A percentile compares a stretch with the other conserved stretches of the same genome.
phyloP scores from a whole-genome alignment of 805 yeast genomes.

The Zygoascus ofunaensis region DNA sequence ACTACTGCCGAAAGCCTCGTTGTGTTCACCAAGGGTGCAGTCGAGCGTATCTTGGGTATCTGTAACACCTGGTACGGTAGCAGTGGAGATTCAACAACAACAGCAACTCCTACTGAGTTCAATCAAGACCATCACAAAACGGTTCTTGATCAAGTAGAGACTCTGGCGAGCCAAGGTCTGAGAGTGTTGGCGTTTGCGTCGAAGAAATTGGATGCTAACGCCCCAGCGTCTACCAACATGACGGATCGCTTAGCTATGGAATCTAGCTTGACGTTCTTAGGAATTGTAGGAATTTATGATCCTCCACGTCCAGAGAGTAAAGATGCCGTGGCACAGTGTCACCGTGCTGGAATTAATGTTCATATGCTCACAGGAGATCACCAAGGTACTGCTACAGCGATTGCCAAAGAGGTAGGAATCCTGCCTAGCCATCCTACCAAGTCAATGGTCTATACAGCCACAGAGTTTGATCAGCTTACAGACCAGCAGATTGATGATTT shows the following conservation, averaged over 20 bases:
- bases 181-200: slow-evolving; percentile 66
- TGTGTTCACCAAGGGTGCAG: slow-evolving; percentile 65
- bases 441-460: slow-evolving; percentile 68
- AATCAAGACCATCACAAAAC: slow-evolving; percentile 27
- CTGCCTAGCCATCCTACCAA: slow-evolving; percentile 49
- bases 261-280: slow-evolving; percentile 45
- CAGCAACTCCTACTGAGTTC: slow-evolving; percentile 23
- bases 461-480: slow-evolving; percentile 53
- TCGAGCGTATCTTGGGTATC: slow-evolving; percentile 52
- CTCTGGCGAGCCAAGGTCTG: slow-evolving; percentile 55
- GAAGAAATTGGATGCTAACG: slow-evolving; percentile 22
- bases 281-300: slow-evolving; percentile 70
- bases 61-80: slow-evolving; percentile 43
- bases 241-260: slow-evolving; percentile 40
- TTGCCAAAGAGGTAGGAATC: slow-evolving; percentile 75
- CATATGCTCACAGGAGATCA: slow-evolving; percentile 81
- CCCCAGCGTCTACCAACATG: slow-evolving; percentile 6
- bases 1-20: slow-evolving; percentile 12
- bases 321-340: slow-evolving; percentile 55
- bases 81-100: slow-evolving; percentile 16
- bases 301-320: slow-evolving; percentile 69
- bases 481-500: slow-evolving; percentile 52
- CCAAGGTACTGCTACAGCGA: slow-evolving; percentile 68
- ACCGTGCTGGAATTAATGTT: slow-evolving; percentile 62
- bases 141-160: slow-evolving; percentile 49